Base-by-base conservation (phyloP, 108 stramenopile genomes). In the Fistulifera pelliculosa region DNA sequence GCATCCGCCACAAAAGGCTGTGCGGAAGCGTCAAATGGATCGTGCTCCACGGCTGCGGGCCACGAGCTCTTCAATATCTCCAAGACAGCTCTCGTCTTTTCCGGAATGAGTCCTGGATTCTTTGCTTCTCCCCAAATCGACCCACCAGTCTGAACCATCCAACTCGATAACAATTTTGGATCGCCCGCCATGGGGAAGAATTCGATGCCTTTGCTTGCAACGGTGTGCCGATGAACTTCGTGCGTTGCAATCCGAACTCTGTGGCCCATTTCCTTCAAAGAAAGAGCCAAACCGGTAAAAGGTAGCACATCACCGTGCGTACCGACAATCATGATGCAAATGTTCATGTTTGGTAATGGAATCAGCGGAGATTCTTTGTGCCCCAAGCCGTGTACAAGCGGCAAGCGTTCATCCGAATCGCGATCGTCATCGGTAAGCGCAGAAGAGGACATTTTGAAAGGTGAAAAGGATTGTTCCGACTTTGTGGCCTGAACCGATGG, bases 171-270 rank as follows among this genome's bases (percentile, higher is more conserved):
- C 39, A 71, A 38, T 52, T 74, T 74, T 1, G 90, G 85, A 69
- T 92, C 84, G 17, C 90, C 90, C 8, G 74, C 90, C 44, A 92
- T 58, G 13, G 90, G 90, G 52, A 79, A 92, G 54, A 79, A 92
- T 27, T 87, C 83, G 27, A 87, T 71, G 19, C 59, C 65, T 8
- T 68, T 59, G 0, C 64, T 64, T 1, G 56, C 56, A 11, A 92
- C 86, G 11, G 63, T 67, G 8, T 60, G 25, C 0, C 84, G 69
- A 64, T 85, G 79, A 11, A 65, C 56, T 43, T 68, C 65, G 65
- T 85, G 83, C 6, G 77, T 66, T 15, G 77, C 83, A 38, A 85
- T 65, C 13, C 83, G 70, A 0, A 85, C 83, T 0, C 75, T 65
- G 69, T 85, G 83, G 0, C 83, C 83, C n/a, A 54, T 14, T 6